Evolutionary conservation across 768 basidiomycete genomes (phyloP), one percentile per base, ranked within the genome.

Genomic region (Ramaria sp.): DNA sequence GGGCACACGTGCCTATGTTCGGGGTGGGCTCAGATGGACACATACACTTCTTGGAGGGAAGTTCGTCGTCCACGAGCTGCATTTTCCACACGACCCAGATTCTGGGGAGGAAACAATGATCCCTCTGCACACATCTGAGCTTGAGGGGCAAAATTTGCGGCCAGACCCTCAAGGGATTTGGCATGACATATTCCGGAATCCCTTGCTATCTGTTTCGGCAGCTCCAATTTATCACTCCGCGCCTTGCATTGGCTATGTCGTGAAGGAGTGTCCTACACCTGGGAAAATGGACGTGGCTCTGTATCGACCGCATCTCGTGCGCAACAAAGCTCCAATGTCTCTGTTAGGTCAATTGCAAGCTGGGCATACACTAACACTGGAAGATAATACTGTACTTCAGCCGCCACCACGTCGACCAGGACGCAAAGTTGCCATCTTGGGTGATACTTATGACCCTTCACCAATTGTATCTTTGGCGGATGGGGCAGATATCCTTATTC

Each of bases 21-120:
- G 90, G 42, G 75, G 70, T 45, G 77, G 79, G 28, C 73, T 93
- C 48, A 65, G 67, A 22, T 82, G 82, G 62, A 87, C 89, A 1
- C 73, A 88, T 61, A 83, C 85, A 7, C 69, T 78, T 18, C 73
- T 92, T 24, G 78, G 76, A 9, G 65, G 70, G 0, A 76, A 82
- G 2, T 94, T 87, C 61, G 77, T 87, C 50, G 86, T 93, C 24
- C 89, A 94, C 66, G 91, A 94, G 65, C 72, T 94, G 15, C 80
- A 83, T 18, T 76, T 78, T 49, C 74, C 77, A 10, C 67, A 71
- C 20, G 88, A 92, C 63, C 74, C 80, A 1, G 65, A 68, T 22
- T 61, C 63, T 18, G 78, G 73, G n/a, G 79, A 81, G 60, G 65
- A 65, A 58, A 77, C 74, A 6, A 58, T 66, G 20, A 64, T 85